Conservation (phyloP, 805 yeast genomes). For the Kodamaea laetipori region DNA sequence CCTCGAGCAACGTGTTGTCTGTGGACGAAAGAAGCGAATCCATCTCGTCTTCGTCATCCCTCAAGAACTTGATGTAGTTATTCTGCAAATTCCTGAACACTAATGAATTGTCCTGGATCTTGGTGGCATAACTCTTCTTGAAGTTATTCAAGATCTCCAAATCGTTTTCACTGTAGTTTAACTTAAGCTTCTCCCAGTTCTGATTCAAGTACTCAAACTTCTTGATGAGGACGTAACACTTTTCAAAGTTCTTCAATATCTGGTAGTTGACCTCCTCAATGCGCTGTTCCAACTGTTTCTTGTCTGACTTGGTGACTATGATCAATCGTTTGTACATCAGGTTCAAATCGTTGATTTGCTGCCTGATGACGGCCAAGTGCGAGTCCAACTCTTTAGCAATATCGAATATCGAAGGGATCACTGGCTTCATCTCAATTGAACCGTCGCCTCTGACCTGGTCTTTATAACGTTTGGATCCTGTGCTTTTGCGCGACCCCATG, state of each 20-base stretch:
- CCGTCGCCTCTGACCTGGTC: slow-evolving; percentile 23
- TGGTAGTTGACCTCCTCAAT: slow-evolving; percentile 77
- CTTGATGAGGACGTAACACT: slow-evolving; percentile 75
- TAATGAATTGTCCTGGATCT: slow-evolving; percentile 77
- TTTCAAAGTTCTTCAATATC: slow-evolving; percentile 76
- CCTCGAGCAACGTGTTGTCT: slow-evolving; percentile 14
- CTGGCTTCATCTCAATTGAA: slow-evolving; percentile 58
- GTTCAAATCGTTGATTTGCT: slow-evolving; percentile 60
- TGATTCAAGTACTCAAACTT: slow-evolving; percentile 50
- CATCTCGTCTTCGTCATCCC: slow-evolving; percentile 71
- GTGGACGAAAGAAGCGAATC: slow-evolving; percentile 21
- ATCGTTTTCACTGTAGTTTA: slow-evolving; percentile 48
- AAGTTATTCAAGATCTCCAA: slow-evolving; percentile 72
- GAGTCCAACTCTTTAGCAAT: slow-evolving; percentile 72
- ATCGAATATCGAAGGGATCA: slow-evolving; percentile 81
- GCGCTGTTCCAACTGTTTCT: slow-evolving; percentile 68
- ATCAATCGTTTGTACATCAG: slow-evolving; percentile 77
- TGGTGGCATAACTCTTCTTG: slow-evolving; percentile 80
- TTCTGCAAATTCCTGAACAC: slow-evolving; percentile 86
- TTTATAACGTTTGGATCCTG: slow-evolving; percentile 8
- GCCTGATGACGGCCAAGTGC: slow-evolving; percentile 52
- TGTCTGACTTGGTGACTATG: slow-evolving; percentile 85
- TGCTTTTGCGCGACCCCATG: slow-evolving; percentile 36
- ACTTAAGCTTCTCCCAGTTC: slow-evolving; percentile 45
- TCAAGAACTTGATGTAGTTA: slow-evolving; percentile 78